A percentile compares a stretch with the other conserved stretches of the same genome.
These are phyloP conservation scores for Mycena indigotica DNA, from an alignment of 768 basidiomycete genomes.

Conservation along the genomic window DNA sequence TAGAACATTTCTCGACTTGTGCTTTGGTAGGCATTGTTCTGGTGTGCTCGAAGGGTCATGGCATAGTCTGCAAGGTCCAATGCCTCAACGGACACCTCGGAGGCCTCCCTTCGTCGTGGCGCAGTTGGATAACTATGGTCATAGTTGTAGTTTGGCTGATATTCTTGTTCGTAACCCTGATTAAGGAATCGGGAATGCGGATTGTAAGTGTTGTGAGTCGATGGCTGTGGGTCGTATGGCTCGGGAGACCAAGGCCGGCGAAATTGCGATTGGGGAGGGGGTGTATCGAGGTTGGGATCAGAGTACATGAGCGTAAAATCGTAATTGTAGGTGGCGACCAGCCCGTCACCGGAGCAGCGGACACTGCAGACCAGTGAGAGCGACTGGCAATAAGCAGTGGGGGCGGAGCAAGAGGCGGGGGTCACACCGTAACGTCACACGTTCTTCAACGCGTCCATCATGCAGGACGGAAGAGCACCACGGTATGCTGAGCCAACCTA, in stretches of 20 bases:
- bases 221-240: constrained; percentile 47
- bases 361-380: not conserved
- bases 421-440: constrained; percentile 4
- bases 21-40: constrained; percentile 26
- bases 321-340: constrained; percentile 5
- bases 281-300: constrained; percentile 47
- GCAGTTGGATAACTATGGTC: constrained; percentile 13
- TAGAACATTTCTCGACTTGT: constrained; percentile 31
- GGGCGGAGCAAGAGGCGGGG: not conserved
- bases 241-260: constrained; percentile 72
- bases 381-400: not conserved
- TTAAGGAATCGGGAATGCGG: constrained; percentile 23
- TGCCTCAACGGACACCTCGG: constrained; percentile 69
- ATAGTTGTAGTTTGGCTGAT: constrained; percentile 22
- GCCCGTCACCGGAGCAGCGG: not conserved
- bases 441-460: constrained; percentile 28
- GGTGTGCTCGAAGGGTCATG: constrained; percentile 45
- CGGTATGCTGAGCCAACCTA: constrained; percentile 43
- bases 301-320: constrained; percentile 42
- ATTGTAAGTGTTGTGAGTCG: constrained; percentile 22
- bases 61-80: constrained; percentile 76
- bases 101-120: constrained; percentile 48
- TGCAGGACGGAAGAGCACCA: constrained; percentile 84
- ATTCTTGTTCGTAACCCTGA: constrained; percentile 22
- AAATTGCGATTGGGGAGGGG: constrained; percentile 54